Conservation (phyloP, 2,329 filamentous ascomycete species). For the Monosporascus sp. region DNA sequence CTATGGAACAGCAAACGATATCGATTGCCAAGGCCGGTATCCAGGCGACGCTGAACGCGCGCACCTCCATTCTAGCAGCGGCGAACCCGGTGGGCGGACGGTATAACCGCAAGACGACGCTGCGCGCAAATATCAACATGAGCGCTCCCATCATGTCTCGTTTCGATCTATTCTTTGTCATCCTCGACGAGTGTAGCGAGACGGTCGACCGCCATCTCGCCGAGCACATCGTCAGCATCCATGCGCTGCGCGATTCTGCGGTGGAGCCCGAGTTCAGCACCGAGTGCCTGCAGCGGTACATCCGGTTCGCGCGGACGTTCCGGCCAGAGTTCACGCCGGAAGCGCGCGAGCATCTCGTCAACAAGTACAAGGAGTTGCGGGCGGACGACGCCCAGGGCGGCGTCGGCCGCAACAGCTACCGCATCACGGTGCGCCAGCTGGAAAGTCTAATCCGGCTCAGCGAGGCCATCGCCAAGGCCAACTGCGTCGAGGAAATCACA, state of each 20-base stretch:
- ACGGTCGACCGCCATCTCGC: slow-evolving; percentile 84
- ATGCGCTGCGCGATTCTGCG: slow-evolving; percentile 87
- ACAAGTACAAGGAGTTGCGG: slow-evolving; percentile 92
- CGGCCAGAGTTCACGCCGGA: slow-evolving; percentile 86
- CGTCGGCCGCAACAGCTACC: slow-evolving; percentile 89
- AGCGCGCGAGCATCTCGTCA: slow-evolving; percentile 77
- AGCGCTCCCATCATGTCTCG: slow-evolving; percentile 98
- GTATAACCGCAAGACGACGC: slow-evolving; percentile 94
- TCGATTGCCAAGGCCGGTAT: slow-evolving; percentile 98
- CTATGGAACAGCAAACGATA: slow-evolving; percentile 99
- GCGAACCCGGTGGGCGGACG: slow-evolving; percentile 93
- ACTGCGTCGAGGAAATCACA: slow-evolving; percentile 87
- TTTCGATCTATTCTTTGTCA: slow-evolving; percentile 98
- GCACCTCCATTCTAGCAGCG: slow-evolving; percentile 90
- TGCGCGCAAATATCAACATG: slow-evolving; percentile 97
- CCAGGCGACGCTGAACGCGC: slow-evolving; percentile 92
- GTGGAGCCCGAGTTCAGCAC: slow-evolving; percentile 92
- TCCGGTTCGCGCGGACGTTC: slow-evolving; percentile 93
- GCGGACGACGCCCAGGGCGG: slow-evolving; percentile 92
- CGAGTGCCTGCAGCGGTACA: slow-evolving; percentile 93
- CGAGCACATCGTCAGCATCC: slow-evolving; percentile 89
- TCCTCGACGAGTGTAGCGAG: slow-evolving; percentile 95
- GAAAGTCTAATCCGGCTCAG: slow-evolving; percentile 93
- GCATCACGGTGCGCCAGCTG: slow-evolving; percentile 93
- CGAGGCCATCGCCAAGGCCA: slow-evolving; percentile 97